Conservation (phyloP, 345 rosid species). For the Hibiscus trionum region DNA sequence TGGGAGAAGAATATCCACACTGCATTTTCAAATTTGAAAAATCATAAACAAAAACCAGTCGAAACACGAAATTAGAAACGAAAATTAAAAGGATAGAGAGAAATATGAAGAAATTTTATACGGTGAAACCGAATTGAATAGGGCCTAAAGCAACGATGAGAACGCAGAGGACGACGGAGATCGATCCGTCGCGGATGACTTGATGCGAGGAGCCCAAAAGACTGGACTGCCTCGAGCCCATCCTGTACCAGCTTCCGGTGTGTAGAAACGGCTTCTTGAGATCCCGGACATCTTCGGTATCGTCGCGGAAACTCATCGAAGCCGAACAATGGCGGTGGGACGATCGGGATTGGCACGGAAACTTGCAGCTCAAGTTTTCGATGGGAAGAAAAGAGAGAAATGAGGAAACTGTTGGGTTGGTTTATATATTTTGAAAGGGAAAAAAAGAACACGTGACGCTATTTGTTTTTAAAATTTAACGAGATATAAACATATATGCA, state of each 20-base stretch:
- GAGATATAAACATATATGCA: not conserved
- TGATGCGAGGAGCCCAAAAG: slow-evolving; percentile 43
- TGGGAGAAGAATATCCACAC: slow-evolving; percentile 75
- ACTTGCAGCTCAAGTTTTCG: not conserved
- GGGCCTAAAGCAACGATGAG: slow-evolving; percentile 66
- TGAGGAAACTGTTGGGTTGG: not conserved
- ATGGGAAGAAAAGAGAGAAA: not conserved
- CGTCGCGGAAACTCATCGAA: slow-evolving; percentile 49
- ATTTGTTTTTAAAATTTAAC: not conserved
- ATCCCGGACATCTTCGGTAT: slow-evolving; percentile 44
- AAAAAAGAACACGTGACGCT: not conserved
- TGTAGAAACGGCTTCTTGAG: slow-evolving; percentile 61
- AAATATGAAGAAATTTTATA: slow-evolving; percentile 5
- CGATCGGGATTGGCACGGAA: not conserved
- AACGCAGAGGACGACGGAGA: slow-evolving; percentile 67
- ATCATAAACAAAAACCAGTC: not conserved
- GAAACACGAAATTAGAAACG: not conserved
- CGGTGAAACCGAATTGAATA: slow-evolving; percentile 71
- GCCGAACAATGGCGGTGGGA: not conserved
- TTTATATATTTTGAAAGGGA: not conserved
- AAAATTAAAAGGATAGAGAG: not conserved
- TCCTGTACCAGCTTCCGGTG: slow-evolving; percentile 71
- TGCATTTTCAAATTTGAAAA: slow-evolving; percentile 12
- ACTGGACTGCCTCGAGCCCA: slow-evolving; percentile 62
- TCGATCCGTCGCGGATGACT: slow-evolving; percentile 51